These are phyloP conservation scores for Amylostereum chailletii DNA, from an alignment of 1,284 basidiomycete species.

Conservation along the genomic window DNA sequence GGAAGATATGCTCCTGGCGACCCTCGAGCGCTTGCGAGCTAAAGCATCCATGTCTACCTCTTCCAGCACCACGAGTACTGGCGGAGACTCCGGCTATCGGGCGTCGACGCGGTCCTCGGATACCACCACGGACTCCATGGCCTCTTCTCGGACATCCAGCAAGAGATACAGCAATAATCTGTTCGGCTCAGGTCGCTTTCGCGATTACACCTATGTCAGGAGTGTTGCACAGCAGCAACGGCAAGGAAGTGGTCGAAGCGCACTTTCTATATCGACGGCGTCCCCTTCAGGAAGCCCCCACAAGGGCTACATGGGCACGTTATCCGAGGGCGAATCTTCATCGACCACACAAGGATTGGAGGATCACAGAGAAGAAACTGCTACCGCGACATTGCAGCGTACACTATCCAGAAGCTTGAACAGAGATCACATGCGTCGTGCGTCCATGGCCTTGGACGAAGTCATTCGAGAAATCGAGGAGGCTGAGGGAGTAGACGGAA, in stretches of 20 bases:
- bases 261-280: slow-evolving; percentile 28
- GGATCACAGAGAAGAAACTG: neutral
- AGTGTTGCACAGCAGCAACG: slow-evolving; percentile 36
- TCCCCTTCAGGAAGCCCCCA: neutral
- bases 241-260: slow-evolving; percentile 34
- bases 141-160: slow-evolving; percentile 39
- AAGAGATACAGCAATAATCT: slow-evolving; percentile 78
- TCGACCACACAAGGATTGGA: neutral
- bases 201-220: slow-evolving; percentile 64
- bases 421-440: slow-evolving; percentile 46
- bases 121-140: slow-evolving; percentile 30
- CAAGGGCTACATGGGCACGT: neutral
- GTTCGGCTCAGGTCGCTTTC: slow-evolving; percentile 68
- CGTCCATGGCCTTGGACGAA: slow-evolving; percentile 63
- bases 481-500: slow-evolving; percentile 41
- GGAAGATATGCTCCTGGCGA: slow-evolving; percentile 74
- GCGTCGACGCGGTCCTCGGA: slow-evolving; percentile 34
- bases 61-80: slow-evolving; percentile 6
- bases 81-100: slow-evolving; percentile 8
- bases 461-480: slow-evolving; percentile 61
- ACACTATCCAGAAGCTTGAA: slow-evolving; percentile 41
- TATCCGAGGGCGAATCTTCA: neutral
- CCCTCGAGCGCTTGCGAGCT: slow-evolving; percentile 50
- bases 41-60: slow-evolving; percentile 15
- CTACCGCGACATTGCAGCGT: slow-evolving; percentile 8